Evolutionary conservation across 495 filamentous ascomycete genomes (phyloP), one percentile per base, ranked within the genome.

Genomic region (Haplographium delicatum): DNA sequence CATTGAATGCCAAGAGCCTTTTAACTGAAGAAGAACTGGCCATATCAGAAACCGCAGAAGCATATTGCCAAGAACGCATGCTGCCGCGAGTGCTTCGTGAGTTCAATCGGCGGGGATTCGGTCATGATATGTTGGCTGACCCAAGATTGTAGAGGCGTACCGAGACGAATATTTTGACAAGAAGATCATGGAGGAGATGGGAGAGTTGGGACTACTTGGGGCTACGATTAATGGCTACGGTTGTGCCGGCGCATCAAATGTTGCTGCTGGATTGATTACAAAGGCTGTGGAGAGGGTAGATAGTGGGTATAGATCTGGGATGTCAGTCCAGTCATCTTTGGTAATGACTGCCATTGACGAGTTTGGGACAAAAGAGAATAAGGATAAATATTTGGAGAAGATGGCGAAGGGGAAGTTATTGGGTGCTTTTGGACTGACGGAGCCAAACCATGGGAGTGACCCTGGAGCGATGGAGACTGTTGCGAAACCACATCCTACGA

Each of bases 281-380:
- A 83, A 93, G 62, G 93, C 93, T 55, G 94, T 98, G 9, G 93
- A 98, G 71, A 80, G 93, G 38, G 90, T 98, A 31, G 93, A 98
- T 64, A 91, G 85, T 40, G 93, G 93, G 31, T 98, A 98, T 66
- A 82, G 93, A 11, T 95, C 88, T 38, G 91, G 87, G 47, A 96
- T 96, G 86, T 94, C 88, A 13, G 93, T 98, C 9, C 93, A 98
- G 68, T 90, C 86, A 53, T 94, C 91, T 2, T 72, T 98, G 39
- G 89, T 86, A 18, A 98, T 98, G 94, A 91, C 89, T 13, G 87
- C 85, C n/a, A 97, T 98, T 62, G 75, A 94, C 61, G 89, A 97
- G 54, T 95, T 93, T 63, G 93, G 91, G 2, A 84, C 89, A 22
- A 65, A 80, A 54, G 93, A 97, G 72, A 82, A 85, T 61, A 98